Percentiles rank a stretch among this genome's conserved stretches.
Conservation (phyloP, 192 early-diverging fungal species). For the Cetraspora pellucida region DNA sequence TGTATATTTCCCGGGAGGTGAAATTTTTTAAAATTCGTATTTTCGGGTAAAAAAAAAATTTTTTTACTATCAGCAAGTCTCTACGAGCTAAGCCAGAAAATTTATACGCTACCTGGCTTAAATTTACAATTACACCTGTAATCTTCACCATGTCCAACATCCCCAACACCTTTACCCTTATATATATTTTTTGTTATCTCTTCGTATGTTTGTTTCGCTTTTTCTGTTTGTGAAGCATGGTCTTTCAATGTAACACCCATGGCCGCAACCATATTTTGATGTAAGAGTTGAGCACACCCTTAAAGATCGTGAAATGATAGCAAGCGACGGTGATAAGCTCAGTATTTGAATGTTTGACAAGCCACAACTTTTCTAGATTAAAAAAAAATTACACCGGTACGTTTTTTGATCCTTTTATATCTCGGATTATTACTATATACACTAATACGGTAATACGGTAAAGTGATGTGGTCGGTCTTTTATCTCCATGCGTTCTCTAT, state of each 20-base stretch:
- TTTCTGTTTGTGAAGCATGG: background rate
- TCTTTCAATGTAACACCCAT: background rate
- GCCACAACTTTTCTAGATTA: no score
- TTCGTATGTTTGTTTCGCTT: slow-evolving; percentile 11
- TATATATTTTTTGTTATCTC: slow-evolving; percentile 2
- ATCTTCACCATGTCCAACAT: background rate
- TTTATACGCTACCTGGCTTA: background rate
- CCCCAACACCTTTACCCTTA: background rate
- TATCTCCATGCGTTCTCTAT: no score
- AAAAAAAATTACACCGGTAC: no score
- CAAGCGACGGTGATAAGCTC: background rate
- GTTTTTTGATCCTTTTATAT: no score
- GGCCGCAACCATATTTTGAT: no score
- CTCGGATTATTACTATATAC: no score
- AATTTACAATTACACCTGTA: slow-evolving; percentile 8
- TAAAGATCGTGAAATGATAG: no score
- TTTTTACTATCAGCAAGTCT: background rate
- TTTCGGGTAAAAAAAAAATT: background rate
- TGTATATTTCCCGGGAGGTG: background rate
- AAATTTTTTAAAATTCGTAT: no score
- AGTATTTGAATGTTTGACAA: background rate
- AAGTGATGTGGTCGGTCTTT: no score
- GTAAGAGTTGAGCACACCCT: no score
- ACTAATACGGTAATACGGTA: no score
- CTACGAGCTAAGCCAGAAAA: background rate